Conservation (phyloP, 768 basidiomycete species). For the Rhizopogon roseolus region DNA sequence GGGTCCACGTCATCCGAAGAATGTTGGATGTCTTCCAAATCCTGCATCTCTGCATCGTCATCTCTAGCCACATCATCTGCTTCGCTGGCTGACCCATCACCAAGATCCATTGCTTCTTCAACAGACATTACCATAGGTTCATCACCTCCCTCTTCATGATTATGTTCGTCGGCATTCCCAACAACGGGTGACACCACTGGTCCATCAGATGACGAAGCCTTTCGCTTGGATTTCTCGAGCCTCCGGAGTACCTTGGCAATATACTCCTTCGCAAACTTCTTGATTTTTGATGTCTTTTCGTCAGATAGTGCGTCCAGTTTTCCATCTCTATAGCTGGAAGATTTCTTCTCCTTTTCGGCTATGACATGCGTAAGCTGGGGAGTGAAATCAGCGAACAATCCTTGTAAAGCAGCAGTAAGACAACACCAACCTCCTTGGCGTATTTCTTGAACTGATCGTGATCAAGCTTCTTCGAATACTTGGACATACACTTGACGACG, state of each 20-base stretch:
- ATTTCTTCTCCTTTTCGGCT: slow-evolving; percentile 95
- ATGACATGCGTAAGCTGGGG: slow-evolving; percentile 78
- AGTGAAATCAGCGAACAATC: slow-evolving; percentile 1
- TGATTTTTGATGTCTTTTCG: slow-evolving; percentile 86
- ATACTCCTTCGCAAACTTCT: slow-evolving; percentile 90
- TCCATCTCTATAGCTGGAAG: slow-evolving; percentile 67
- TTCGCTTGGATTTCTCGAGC: slow-evolving; percentile 44
- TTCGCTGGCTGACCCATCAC: slow-evolving; percentile 30
- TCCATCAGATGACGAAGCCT: slow-evolving; percentile 7
- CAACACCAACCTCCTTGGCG: slow-evolving; percentile 91
- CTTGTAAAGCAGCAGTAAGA: not conserved
- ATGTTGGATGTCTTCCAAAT: slow-evolving; percentile 16
- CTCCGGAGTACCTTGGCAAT: slow-evolving; percentile 74
- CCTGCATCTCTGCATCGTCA: slow-evolving; percentile 15
- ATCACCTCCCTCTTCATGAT: slow-evolving; percentile 18
- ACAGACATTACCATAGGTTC: slow-evolving; percentile 33
- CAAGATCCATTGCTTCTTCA: slow-evolving; percentile 43
- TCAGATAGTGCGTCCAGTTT: slow-evolving; percentile 74
- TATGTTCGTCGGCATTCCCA: not conserved
- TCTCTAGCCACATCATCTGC: slow-evolving; percentile 15
- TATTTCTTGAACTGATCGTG: slow-evolving; percentile 89
- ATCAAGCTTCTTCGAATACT: slow-evolving; percentile 71
- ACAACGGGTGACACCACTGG: slow-evolving; percentile 9
- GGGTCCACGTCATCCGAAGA: slow-evolving; percentile 25
- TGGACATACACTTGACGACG: slow-evolving; percentile 92